Evolutionary conservation across 148 eudicot genomes (phyloP).

Genomic region (Persicaria maculosa): DNA sequence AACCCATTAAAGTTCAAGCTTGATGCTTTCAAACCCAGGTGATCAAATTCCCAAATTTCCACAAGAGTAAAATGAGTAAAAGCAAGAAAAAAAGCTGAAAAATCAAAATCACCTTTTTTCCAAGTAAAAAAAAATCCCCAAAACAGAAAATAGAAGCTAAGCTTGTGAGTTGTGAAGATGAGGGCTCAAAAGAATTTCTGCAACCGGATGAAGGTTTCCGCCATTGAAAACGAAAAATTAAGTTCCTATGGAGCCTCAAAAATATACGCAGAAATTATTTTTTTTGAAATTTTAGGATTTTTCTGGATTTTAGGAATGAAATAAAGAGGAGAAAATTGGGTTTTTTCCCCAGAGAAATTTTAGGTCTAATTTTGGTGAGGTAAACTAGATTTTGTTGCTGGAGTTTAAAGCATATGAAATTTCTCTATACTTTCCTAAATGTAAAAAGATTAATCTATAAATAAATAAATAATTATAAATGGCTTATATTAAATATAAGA

Average conservation of each 20-base stretch:
- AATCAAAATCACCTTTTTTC: background rate
- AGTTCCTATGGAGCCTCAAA: background rate
- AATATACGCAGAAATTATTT: background rate
- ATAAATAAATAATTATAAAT: background rate
- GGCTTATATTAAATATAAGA: constrained; percentile 34
- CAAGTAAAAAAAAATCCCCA: background rate
- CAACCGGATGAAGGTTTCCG: constrained; percentile 13
- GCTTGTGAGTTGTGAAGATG: constrained; percentile 16
- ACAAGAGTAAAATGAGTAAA: constrained; percentile 3
- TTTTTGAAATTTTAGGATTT: constrained; percentile 9
- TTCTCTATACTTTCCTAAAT: constrained; percentile 16
- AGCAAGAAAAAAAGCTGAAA: background rate
- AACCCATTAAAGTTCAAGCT: constrained; percentile 16
- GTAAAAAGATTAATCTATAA: constrained; percentile 21
- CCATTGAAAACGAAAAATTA: constrained; percentile 17
- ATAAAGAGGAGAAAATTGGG: constrained; percentile 1
- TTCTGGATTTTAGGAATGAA: constrained; percentile 10
- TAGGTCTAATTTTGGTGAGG: constrained; percentile 36
- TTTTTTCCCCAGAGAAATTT: constrained; percentile 21
- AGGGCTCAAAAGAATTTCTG: constrained; percentile 7
- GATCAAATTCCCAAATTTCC: constrained; percentile 1
- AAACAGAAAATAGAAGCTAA: constrained; percentile 19
- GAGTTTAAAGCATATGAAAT: constrained; percentile 21
- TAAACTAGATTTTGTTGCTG: constrained; percentile 37
- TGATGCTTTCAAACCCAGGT: background rate